phyloP scores from a whole-genome alignment of 176 grass and related monocot genomes.

The Oryza glumipatula region DNA sequence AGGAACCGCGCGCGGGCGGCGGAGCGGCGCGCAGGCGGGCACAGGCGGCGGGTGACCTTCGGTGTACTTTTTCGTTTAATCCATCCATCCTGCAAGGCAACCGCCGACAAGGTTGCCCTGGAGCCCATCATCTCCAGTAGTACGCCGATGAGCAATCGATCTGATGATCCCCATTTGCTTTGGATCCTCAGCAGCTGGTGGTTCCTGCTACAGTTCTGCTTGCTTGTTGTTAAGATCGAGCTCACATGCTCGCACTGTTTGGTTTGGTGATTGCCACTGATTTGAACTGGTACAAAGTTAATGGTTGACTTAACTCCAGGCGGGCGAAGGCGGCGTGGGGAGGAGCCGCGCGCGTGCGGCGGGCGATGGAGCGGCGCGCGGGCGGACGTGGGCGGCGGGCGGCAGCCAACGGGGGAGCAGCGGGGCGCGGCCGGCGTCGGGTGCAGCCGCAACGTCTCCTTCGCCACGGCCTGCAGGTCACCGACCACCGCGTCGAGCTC shows the following conservation, averaged over 20 bases:
- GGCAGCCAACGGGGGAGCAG: too few relatives aligned
- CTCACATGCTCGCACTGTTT: slow-evolving; percentile 22
- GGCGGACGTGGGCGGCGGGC: too few relatives aligned
- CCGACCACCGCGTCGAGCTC: too few relatives aligned
- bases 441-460: too few relatives aligned
- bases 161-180: not conserved
- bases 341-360: too few relatives aligned
- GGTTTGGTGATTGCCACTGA: not conserved
- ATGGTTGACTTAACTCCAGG: not conserved
- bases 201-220: not conserved
- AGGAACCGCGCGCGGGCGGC: too few relatives aligned
- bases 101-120: slow-evolving; percentile 36
- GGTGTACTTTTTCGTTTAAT: not conserved
- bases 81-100: not conserved
- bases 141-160: slow-evolving; percentile 21
- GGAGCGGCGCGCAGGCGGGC: too few relatives aligned
- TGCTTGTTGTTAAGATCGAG: not conserved
- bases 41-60: too few relatives aligned
- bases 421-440: too few relatives aligned
- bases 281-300: not conserved
- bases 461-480: too few relatives aligned
- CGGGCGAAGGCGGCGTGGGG: too few relatives aligned
- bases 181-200: slow-evolving; percentile 38
- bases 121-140: slow-evolving; percentile 13
- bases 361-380: too few relatives aligned